Conservation (phyloP, 2,329 filamentous ascomycete genomes). For the Exophiala bonariae region DNA sequence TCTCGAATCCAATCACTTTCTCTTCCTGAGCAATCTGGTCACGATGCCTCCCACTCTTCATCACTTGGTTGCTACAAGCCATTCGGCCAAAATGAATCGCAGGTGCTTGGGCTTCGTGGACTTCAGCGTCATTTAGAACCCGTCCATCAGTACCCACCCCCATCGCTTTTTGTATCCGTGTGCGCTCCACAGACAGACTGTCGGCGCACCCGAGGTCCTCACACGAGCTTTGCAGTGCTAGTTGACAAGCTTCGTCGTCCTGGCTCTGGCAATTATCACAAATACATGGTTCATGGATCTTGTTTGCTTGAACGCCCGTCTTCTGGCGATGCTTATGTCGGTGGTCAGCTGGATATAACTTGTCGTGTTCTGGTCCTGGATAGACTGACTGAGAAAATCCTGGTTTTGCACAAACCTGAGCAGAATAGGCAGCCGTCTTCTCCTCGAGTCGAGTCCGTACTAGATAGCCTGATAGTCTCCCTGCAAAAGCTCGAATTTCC, state of each 20-base stretch:
- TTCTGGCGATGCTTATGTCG: slow-evolving; percentile 35
- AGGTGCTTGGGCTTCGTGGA: slow-evolving; percentile 11
- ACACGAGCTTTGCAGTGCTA: slow-evolving; percentile 1
- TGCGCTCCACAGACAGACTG: slow-evolving; percentile 14
- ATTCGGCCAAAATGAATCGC: slow-evolving; percentile 37
- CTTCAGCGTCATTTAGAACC: too few relatives aligned
- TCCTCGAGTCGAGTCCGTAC: slow-evolving; percentile 1
- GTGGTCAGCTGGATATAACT: slow-evolving; percentile 31
- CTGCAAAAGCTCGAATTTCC: slow-evolving; percentile 25
- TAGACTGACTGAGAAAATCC: slow-evolving; percentile 16
- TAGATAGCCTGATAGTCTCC: slow-evolving; percentile 12
- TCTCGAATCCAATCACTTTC: slow-evolving; percentile 24
- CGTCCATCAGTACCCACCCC: too few relatives aligned
- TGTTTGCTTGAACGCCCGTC: slow-evolving; percentile 1
- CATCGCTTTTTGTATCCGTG: too few relatives aligned
- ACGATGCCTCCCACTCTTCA: slow-evolving; percentile 38
- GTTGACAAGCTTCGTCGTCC: slow-evolving; percentile 25
- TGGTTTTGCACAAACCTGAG: background rate
- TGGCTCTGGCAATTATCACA: background rate
- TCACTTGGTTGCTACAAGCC: slow-evolving; percentile 41
- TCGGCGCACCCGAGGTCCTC: slow-evolving; percentile 23
- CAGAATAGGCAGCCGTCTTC: slow-evolving; percentile 4
- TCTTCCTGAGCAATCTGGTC: slow-evolving; percentile 34
- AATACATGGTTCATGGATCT: too few relatives aligned
- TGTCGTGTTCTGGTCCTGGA: slow-evolving; percentile 32